phyloP scores from a whole-genome alignment of 208 protist genomes.

The Acanthamoeba healyi region DNA sequence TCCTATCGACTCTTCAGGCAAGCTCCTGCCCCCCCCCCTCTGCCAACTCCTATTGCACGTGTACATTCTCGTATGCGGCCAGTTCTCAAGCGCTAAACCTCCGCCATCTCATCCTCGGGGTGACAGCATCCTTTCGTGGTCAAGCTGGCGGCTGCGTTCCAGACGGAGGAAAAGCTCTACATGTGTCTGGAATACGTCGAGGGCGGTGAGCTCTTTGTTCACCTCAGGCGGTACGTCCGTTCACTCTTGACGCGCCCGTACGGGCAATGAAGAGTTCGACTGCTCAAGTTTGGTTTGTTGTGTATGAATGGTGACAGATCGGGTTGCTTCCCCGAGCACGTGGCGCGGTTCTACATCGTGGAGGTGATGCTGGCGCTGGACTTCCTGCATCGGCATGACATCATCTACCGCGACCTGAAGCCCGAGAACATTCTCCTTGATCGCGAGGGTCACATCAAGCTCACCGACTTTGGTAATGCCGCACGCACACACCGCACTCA shows the following conservation, averaged over 20 bases:
- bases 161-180: slow-evolving; percentile 87
- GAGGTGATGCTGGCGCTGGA: slow-evolving; percentile 94
- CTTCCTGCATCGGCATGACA: slow-evolving; percentile 94
- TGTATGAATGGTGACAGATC: slow-evolving; percentile 85
- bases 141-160: slow-evolving; percentile 88
- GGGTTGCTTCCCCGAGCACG: slow-evolving; percentile 89
- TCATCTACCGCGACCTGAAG: slow-evolving; percentile 91
- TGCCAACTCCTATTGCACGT: background rate
- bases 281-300: background rate
- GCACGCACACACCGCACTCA: background rate
- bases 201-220: slow-evolving; percentile 92
- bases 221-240: slow-evolving; percentile 84
- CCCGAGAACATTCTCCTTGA: slow-evolving; percentile 88
- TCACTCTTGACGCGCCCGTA: background rate
- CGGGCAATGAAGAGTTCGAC: background rate
- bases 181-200: slow-evolving; percentile 90
- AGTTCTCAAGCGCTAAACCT: too few relatives aligned
- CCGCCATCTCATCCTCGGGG: too few relatives aligned
- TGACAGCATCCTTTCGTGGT: slow-evolving; percentile 93
- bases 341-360: slow-evolving; percentile 93
- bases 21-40: background rate
- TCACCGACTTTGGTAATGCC: slow-evolving; percentile 86
- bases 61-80: too few relatives aligned
- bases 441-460: slow-evolving; percentile 81
- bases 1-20: slow-evolving; percentile 32